Base-by-base conservation (phyloP, 2,329 filamentous ascomycete genomes). In the Aureobasidium sp. region DNA sequence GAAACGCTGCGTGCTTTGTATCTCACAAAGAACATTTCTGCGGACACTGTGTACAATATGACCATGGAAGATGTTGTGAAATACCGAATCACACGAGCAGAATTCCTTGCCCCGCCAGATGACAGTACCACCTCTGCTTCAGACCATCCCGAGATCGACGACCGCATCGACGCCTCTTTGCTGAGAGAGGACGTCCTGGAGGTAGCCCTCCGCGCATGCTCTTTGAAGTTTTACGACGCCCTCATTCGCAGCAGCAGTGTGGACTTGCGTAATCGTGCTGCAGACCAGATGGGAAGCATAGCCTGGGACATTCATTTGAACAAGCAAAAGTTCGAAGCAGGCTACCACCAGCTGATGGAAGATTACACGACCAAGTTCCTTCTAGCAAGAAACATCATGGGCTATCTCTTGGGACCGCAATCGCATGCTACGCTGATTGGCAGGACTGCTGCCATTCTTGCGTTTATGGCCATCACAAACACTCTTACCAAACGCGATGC, bases 401-500 rank as follows among this genome's bases (percentile, higher is more conserved):
- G 91, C 62, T 97, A 96, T 72, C 85, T 99, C 47, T 82, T 96
- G 55, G 90, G 93, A 1, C 85, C 93, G 15, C 91, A 91, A 60
- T 96, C 93, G 33, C 94, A 97, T 69, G 90, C 92, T 1, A 91
- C 96, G 69, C 84, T 97, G 57, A 94, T 95, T 21, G 80, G 82
- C 37, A 85, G 91, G 65, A 89, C 89, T 68, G 81, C 82, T 42
- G 95, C 96, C 64, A 88, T 97, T 57, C 79, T 96, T 50, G 89
- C 89, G 0, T 97, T 97, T 68, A 78, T 97, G 55, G 82, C 90
- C 23, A 88, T 94, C 15, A 94, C 89, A 0, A 80, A 81, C 58
- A 86, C 84, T 15, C 96, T 93, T 72, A 83, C 81, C 0, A 73
- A 84, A 35, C 74, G 80, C 21, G 87, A 95, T 68, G 89, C 89